Conservation (phyloP, 1,284 basidiomycete species). For the Fomes fomentarius region DNA sequence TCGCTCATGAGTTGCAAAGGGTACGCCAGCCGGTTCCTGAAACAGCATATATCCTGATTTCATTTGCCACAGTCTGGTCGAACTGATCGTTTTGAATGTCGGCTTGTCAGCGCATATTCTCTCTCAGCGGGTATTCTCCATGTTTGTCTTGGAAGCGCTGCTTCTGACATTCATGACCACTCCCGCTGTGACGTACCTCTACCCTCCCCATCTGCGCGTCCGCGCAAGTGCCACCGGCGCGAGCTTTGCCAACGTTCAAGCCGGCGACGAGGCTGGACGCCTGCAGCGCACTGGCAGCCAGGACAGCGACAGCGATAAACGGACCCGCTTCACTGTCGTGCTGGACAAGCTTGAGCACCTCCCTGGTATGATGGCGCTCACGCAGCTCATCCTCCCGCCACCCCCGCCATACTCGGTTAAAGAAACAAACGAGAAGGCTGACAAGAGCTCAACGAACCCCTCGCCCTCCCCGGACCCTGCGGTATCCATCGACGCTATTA, state of each 20-base stretch:
- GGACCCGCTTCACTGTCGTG: slow-evolving; percentile 76
- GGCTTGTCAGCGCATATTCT: slow-evolving; percentile 75
- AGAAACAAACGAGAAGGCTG: no score
- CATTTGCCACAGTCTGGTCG: slow-evolving; percentile 42
- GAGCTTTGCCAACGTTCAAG: slow-evolving; percentile 46
- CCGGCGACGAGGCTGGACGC: slow-evolving; percentile 7
- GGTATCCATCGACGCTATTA: slow-evolving; percentile 49
- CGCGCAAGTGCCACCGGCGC: slow-evolving; percentile 48
- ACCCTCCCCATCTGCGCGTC: slow-evolving; percentile 68
- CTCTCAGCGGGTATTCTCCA: slow-evolving; percentile 68
- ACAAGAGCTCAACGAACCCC: slow-evolving; percentile 11
- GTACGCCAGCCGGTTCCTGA: slow-evolving; percentile 34
- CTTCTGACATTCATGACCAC: slow-evolving; percentile 90
- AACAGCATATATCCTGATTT: neutral
- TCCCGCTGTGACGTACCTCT: slow-evolving; percentile 78
- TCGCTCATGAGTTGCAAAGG: slow-evolving; percentile 79
- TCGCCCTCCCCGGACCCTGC: slow-evolving; percentile 2
- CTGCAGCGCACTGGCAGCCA: slow-evolving; percentile 6
- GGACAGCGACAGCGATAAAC: slow-evolving; percentile 39
- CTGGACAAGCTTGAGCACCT: slow-evolving; percentile 93
- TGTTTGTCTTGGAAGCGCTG: slow-evolving; percentile 92
- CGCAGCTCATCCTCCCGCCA: slow-evolving; percentile 61
- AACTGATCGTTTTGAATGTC: slow-evolving; percentile 75
- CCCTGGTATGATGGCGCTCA: slow-evolving; percentile 71
- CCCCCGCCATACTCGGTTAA: slow-evolving; percentile 30